These are phyloP conservation scores for Picochlorum sp. DNA, from an alignment of 139 green algal genomes.

Conservation along the genomic window DNA sequence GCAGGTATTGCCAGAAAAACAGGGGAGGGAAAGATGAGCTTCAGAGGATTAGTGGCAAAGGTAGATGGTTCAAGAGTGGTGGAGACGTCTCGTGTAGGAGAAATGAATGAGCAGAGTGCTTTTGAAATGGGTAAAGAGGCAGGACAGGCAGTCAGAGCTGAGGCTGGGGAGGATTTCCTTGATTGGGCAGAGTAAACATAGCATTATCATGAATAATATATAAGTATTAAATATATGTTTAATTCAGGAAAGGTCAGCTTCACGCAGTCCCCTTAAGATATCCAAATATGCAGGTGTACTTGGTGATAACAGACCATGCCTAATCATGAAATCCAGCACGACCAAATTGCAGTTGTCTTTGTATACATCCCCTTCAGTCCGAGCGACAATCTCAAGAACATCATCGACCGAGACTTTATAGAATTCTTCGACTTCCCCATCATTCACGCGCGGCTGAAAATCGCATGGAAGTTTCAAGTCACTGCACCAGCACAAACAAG, in stretches of 20 bases:
- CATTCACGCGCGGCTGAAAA: conserved; percentile 59
- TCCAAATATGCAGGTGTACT: conserved; percentile 58
- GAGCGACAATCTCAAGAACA: conserved; percentile 49
- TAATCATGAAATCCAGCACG: conserved; percentile 71
- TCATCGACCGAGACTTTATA: conserved; percentile 48
- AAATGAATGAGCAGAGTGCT: conserved; percentile 50
- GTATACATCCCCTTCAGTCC: conserved; percentile 56
- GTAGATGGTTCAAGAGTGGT: conserved; percentile 79
- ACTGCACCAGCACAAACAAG: conserved; percentile 29
- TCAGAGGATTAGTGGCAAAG: conserved; percentile 85
- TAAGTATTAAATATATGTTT: conserved; percentile 7
- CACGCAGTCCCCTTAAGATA: conserved; percentile 44
- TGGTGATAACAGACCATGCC: conserved; percentile 48
- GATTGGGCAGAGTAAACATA: conserved; percentile 41
- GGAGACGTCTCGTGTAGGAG: conserved; percentile 39
- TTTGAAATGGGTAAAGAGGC: conserved; percentile 53
- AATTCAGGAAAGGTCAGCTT: conserved; percentile 28
- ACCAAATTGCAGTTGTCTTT: conserved; percentile 93
- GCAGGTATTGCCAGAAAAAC: conserved; percentile 54
- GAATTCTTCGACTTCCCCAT: conserved; percentile 80
- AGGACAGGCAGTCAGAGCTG: conserved; percentile 72
- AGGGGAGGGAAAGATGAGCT: conserved; percentile 62
- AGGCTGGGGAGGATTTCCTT: conserved; percentile 70
- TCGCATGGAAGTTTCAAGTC: conserved; percentile 80
- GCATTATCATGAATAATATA: conserved; percentile 1